These are phyloP conservation scores for Fusarium lateritium DNA, from an alignment of 2,329 filamentous ascomycete species.

Conservation along the genomic window DNA sequence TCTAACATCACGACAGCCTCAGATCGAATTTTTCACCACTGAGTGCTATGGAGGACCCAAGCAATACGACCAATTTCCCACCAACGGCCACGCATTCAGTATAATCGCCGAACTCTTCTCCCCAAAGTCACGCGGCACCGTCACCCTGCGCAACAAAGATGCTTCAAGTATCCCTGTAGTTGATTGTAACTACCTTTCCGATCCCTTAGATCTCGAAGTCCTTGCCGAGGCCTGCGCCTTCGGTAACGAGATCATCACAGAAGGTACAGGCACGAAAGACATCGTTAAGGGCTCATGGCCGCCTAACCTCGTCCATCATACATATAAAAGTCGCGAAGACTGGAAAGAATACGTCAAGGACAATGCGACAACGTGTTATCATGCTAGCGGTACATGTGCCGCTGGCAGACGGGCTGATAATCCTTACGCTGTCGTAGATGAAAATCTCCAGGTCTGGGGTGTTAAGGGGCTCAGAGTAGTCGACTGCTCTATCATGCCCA, in stretches of 20 bases:
- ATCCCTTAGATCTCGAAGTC: slow-evolving; percentile 71
- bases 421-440: slow-evolving; percentile 67
- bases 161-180: slow-evolving; percentile 67
- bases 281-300: slow-evolving; percentile 75
- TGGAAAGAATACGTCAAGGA: slow-evolving; percentile 71
- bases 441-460: slow-evolving; percentile 66
- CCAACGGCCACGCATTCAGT: slow-evolving; percentile 68
- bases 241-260: slow-evolving; percentile 72
- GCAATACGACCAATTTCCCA: slow-evolving; percentile 68
- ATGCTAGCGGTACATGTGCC: slow-evolving; percentile 50
- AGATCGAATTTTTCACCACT: slow-evolving; percentile 74
- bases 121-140: slow-evolving; percentile 69
- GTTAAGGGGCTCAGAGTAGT: slow-evolving; percentile 68
- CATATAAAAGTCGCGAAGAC: slow-evolving; percentile 63
- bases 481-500: slow-evolving; percentile 67
- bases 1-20: slow-evolving; percentile 68
- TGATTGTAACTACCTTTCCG: slow-evolving; percentile 70
- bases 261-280: slow-evolving; percentile 70
- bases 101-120: slow-evolving; percentile 72
- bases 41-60: slow-evolving; percentile 74
- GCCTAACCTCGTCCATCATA: slow-evolving; percentile 64
- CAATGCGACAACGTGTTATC: slow-evolving; percentile 70
- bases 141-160: slow-evolving; percentile 65
- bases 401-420: slow-evolving; percentile 59
- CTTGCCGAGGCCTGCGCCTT: slow-evolving; percentile 71